Percentiles rank a stretch among this genome's conserved stretches.
phyloP scores from a whole-genome alignment of 192 early-diverging fungal genomes.

The Rhizophlyctis rosea region DNA sequence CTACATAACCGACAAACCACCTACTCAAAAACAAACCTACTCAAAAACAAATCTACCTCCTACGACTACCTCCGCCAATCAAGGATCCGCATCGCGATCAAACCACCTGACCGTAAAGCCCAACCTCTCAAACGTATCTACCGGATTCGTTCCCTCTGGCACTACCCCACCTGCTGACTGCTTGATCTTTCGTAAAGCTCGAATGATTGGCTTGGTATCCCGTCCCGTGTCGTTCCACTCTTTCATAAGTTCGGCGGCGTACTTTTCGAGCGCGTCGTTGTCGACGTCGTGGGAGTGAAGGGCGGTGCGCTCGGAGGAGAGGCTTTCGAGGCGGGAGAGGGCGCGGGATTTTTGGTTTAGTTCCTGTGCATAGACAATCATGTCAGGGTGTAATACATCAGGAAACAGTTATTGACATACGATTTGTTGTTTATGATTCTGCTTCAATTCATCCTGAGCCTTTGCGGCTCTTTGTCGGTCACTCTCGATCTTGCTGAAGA shows the following conservation, averaged over 20 bases:
- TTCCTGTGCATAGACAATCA: no score
- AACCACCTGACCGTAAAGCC: not conserved
- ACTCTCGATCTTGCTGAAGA: not conserved
- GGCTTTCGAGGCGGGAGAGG: not conserved
- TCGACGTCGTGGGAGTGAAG: conserved; percentile 9
- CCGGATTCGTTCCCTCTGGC: not conserved
- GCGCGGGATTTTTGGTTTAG: conserved; percentile 5
- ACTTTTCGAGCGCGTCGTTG: conserved; percentile 32
- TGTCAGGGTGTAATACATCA: no score
- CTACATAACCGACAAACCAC: no score
- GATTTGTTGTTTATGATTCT: conserved; percentile 18
- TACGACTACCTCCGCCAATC: no score
- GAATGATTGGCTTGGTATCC: conserved; percentile 35
- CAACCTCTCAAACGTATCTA: conserved; percentile 1
- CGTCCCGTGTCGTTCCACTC: conserved; percentile 34
- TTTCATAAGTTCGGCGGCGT: conserved; percentile 23
- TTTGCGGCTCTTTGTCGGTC: not conserved
- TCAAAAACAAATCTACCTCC: no score
- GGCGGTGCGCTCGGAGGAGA: no score
- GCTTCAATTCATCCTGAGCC: conserved; percentile 10
- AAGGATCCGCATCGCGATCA: no score
- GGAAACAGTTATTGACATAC: conserved; percentile 19
- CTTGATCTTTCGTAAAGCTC: conserved; percentile 12
- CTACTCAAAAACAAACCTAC: no score
- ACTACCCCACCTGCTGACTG: not conserved